phyloP scores from a whole-genome alignment of 352 stramenopile genomes.

The Pseudoperonospora humuli region DNA sequence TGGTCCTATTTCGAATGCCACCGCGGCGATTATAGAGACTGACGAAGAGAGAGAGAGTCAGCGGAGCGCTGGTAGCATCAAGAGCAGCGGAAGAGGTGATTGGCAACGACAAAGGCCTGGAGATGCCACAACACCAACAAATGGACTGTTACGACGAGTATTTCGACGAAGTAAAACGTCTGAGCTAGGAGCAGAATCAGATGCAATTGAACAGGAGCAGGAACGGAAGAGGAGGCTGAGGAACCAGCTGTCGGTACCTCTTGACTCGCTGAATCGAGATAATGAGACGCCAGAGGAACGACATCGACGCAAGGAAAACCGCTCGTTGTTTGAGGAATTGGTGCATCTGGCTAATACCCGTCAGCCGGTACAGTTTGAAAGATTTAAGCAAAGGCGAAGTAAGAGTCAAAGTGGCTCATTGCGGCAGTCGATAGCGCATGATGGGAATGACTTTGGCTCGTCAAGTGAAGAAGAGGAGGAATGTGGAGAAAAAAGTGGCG shows the following conservation, averaged over 20 bases:
- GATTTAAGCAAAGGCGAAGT: slow-evolving; percentile 28
- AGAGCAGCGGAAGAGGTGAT: slow-evolving; percentile 8
- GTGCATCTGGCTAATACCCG: slow-evolving; percentile 50
- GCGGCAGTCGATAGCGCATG: slow-evolving; percentile 11
- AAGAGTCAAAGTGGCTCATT: slow-evolving; percentile 13
- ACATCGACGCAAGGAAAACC: slow-evolving; percentile 34
- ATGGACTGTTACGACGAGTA: slow-evolving; percentile 7
- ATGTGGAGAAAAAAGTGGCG: slow-evolving; percentile 41
- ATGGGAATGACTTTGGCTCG: slow-evolving; percentile 66
- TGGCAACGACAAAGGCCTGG: slow-evolving; percentile 1
- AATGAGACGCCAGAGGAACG: slow-evolving; percentile 23
- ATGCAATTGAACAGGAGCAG: slow-evolving; percentile 1
- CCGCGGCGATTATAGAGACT: slow-evolving; percentile 19
- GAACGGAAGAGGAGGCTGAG: slow-evolving; percentile 4
- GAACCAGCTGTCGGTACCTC: slow-evolving; percentile 18
- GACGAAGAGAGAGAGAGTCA: slow-evolving; percentile 15
- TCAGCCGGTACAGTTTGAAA: slow-evolving; percentile 39
- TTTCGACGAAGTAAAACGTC: slow-evolving; percentile 20
- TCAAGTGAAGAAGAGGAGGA: slow-evolving; percentile 41
- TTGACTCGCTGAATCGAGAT: slow-evolving; percentile 8
- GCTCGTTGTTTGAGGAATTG: slow-evolving; percentile 41
- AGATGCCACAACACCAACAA: slow-evolving; percentile 1
- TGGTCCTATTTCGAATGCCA: slow-evolving; percentile 26
- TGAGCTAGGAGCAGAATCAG: slow-evolving; percentile 12
- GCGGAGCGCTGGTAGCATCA: slow-evolving; percentile 8